Evolutionary conservation across 140 eudicot species (phyloP).

Genomic region (Ambrosia hybrid): DNA sequence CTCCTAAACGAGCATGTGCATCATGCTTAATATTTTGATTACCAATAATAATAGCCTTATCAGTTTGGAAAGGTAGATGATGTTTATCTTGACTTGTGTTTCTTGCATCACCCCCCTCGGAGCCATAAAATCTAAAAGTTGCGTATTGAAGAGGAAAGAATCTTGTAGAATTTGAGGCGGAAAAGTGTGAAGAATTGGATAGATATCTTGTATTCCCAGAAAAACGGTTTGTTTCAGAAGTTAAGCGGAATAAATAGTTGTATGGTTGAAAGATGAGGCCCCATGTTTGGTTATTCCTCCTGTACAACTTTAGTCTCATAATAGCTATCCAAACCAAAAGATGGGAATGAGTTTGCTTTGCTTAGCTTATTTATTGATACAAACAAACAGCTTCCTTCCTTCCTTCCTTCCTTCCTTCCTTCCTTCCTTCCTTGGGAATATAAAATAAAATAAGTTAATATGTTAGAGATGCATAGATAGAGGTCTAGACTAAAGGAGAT

Average conservation of each 20-base stretch:
- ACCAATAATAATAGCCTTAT: slow-evolving; percentile 12
- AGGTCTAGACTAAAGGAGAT: too few species aligned
- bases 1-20: slow-evolving; percentile 73
- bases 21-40: too few species aligned
- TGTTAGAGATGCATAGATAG: too few species aligned
- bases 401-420: too few species aligned
- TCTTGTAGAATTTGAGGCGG: slow-evolving; percentile 25
- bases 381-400: background rate
- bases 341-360: slow-evolving; percentile 6
- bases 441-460: too few species aligned
- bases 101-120: slow-evolving; percentile 63
- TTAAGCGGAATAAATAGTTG: slow-evolving; percentile 43
- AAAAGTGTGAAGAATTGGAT: slow-evolving; percentile 36
- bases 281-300: slow-evolving; percentile 51
- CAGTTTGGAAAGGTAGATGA: slow-evolving; percentile 36
- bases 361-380: background rate
- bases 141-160: too few species aligned
- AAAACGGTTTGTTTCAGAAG: slow-evolving; percentile 17
- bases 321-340: slow-evolving; percentile 32
- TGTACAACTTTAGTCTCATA: slow-evolving; percentile 56
- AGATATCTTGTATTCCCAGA: slow-evolving; percentile 42
- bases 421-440: too few species aligned
- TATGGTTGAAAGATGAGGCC: slow-evolving; percentile 50
- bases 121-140: slow-evolving; percentile 65
- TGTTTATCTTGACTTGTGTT: slow-evolving; percentile 73